Conservation (phyloP, 2,329 filamentous ascomycete genomes). For the Chaetomium sp. region DNA sequence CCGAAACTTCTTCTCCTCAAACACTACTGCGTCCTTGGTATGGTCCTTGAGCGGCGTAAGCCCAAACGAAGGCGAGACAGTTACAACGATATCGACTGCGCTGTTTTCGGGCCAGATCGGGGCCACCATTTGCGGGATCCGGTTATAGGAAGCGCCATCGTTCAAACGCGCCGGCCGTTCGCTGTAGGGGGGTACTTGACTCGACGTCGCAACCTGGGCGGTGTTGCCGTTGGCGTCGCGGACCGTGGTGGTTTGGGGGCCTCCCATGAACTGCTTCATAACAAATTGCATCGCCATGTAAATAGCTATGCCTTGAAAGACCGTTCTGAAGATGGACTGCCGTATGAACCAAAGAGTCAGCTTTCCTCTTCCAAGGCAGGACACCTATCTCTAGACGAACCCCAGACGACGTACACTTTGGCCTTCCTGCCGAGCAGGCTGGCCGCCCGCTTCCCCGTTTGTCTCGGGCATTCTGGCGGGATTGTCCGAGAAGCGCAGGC, state of each 20-base stretch:
- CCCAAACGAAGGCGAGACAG: slow-evolving; percentile 74
- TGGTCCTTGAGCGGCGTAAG: slow-evolving; percentile 68
- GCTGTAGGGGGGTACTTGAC: slow-evolving; percentile 64
- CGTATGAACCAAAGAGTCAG: slow-evolving; percentile 24
- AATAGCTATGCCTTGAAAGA: slow-evolving; percentile 56
- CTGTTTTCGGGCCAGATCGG: slow-evolving; percentile 87
- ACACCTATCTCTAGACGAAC: background rate
- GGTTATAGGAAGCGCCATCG: slow-evolving; percentile 64
- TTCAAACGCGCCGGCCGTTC: slow-evolving; percentile 63
- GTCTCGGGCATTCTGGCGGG: slow-evolving; percentile 41
- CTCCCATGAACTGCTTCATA: slow-evolving; percentile 56
- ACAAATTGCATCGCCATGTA: slow-evolving; percentile 63
- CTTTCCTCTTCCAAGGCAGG: background rate
- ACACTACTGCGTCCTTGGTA: slow-evolving; percentile 68
- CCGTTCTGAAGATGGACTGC: slow-evolving; percentile 48
- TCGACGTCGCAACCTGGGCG: slow-evolving; percentile 56
- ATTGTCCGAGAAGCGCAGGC: background rate
- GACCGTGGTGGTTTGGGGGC: slow-evolving; percentile 49
- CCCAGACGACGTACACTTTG: slow-evolving; percentile 38
- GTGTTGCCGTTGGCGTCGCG: slow-evolving; percentile 54
- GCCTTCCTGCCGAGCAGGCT: slow-evolving; percentile 38
- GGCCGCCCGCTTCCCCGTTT: slow-evolving; percentile 37
- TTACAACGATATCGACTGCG: slow-evolving; percentile 79
- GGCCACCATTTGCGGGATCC: slow-evolving; percentile 69
- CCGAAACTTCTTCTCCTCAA: slow-evolving; percentile 78